Conservation (phyloP, 2,329 filamentous ascomycete genomes). For the Alternaria gansuensis region DNA sequence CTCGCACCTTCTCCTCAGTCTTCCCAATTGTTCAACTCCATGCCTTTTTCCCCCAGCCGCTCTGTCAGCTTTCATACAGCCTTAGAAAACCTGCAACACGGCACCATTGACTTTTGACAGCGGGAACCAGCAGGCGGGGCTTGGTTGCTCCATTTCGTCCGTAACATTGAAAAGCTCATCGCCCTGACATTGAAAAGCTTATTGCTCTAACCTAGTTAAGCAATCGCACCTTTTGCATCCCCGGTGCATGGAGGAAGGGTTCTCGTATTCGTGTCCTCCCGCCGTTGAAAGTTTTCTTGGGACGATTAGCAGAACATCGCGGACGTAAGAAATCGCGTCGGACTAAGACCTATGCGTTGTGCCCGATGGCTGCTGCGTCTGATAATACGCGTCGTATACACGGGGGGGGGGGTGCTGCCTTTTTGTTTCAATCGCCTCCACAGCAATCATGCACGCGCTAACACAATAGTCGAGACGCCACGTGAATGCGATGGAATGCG, state of each 20-base stretch:
- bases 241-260: background rate
- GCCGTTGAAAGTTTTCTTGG: slow-evolving; percentile 1
- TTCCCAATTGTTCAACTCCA: no score
- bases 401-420: slow-evolving; percentile 3
- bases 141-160: slow-evolving; percentile 5
- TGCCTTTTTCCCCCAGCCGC: no score
- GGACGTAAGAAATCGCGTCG: background rate
- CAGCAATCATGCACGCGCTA: slow-evolving; percentile 12
- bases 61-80: background rate
- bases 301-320: background rate
- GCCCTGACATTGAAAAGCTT: slow-evolving; percentile 5
- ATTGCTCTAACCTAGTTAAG: background rate
- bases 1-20: background rate
- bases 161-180: slow-evolving; percentile 5
- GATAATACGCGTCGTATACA: slow-evolving; percentile 2
- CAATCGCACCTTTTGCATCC: slow-evolving; percentile 5
- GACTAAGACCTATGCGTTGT: slow-evolving; percentile 1
- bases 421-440: slow-evolving; percentile 5
- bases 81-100: background rate
- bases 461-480: slow-evolving; percentile 2
- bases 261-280: slow-evolving; percentile 15
- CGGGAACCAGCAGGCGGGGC: background rate
- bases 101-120: slow-evolving; percentile 2
- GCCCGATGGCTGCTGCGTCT: slow-evolving; percentile 10
- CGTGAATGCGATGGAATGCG: slow-evolving; percentile 11